Conservation (phyloP, 345 rosid genomes). For the Citrus unshiu region DNA sequence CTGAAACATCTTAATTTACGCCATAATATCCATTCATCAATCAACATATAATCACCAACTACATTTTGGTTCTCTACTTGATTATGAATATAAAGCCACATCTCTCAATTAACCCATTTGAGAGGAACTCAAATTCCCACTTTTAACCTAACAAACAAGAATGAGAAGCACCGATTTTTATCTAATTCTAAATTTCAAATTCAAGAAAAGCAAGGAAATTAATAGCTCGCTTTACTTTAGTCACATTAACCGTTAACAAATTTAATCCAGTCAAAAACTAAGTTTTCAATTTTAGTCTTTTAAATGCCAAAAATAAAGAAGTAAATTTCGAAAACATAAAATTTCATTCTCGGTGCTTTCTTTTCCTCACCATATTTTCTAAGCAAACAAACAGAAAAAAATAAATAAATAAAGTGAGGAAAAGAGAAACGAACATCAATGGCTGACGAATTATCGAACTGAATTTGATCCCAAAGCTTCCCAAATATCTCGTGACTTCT, state of each 20-base stretch:
- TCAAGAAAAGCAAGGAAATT: neutral
- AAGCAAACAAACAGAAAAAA: slow-evolving; percentile 8
- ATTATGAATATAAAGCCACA: neutral
- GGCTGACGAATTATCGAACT: slow-evolving; percentile 63
- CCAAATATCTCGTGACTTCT: slow-evolving; percentile 70
- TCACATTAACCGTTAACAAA: too few relatives aligned
- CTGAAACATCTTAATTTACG: neutral
- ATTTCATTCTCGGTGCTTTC: neutral
- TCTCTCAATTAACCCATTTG: neutral
- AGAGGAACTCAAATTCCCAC: neutral
- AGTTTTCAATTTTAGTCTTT: neutral
- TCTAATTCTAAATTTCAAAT: neutral
- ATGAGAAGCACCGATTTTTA: neutral
- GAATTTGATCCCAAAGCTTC: slow-evolving; percentile 66
- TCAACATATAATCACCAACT: neutral
- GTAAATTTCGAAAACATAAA: neutral
- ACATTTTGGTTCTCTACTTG: neutral
- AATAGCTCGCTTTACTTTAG: neutral
- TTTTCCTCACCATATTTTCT: neutral
- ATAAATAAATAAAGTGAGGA: neutral
- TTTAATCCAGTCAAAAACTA: neutral
- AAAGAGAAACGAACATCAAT: slow-evolving; percentile 39
- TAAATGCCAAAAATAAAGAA: neutral
- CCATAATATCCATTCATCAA: neutral
- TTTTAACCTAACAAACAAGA: neutral